Evolutionary conservation across 129 eudicot species (phyloP), one percentile per base, ranked within the genome.

Genomic region (Tagetes erecta): DNA sequence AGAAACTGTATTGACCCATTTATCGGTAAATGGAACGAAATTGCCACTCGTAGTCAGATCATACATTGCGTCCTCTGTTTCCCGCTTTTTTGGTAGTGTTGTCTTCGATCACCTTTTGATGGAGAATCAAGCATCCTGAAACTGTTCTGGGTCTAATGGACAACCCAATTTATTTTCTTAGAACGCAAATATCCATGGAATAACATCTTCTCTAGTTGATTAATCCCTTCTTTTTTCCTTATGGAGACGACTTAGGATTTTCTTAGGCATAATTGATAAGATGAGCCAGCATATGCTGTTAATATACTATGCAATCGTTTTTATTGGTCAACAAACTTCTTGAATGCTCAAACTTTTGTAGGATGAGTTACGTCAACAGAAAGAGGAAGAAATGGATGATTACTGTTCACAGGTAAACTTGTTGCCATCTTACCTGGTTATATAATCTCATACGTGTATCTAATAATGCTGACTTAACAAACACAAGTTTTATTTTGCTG

Each of bases 381-480:
- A 84, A 83, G 97, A 95, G 68, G 99, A 95, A 70, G 99, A 88
- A 82, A 94, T 83, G 97, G 98, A 94, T 49, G 98, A 94, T 83
- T 94, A 94, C 78, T 94, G 96, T 70, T 94, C 98, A 62, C 92
- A 88, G 96, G 98, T 93, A 82, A 75, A 55, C 9, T 46, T 50
- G 31, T 30, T 69, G 68, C 42, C 44, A 0, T 69, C 33, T 77
- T 70, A 53, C 33, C 34, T 37, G 59, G 59, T 36, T 60, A 10
- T 57, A 20, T 75, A 6, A 13, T 58, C 12, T 47, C 52, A 37
- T 64, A 63, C 27, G 3, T 60, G 13, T 51, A 59, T 52, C 67
- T 57, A 13, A 58, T 8, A 20, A 30, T 38, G 40, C 9, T 63
- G 46, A 73, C 45, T 59, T 59, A 2, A 20, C 11, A 45, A 60